Base-by-base conservation (phyloP, 2,329 filamentous ascomycete species). In the Teratosphaeria gauchensis region DNA sequence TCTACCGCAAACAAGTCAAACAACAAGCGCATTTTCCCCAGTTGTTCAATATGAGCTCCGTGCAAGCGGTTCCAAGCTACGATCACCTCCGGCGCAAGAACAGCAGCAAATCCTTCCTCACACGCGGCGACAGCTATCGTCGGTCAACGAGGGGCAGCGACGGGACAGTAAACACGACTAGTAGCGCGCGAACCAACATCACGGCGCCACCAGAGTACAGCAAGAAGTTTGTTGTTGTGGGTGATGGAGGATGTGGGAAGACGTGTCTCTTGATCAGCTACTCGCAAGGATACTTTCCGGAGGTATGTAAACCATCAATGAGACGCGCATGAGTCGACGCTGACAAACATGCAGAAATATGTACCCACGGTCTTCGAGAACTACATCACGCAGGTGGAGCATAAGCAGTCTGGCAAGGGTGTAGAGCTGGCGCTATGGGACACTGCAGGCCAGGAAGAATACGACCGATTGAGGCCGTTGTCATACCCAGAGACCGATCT, bases 341-440 rank as follows among this genome's bases (percentile, higher is more conserved):
- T 68, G 58, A 70, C 56, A 24, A 48, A 55, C 8, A 28, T 5
- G 46, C 69, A 99, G 94, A 97, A 96, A 97, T 99, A 99, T 70
- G 94, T 99, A 48, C 94, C 94, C 3, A 99, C 94, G 1, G 94
- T 99, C 56, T 99, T 99, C 74, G 94, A 99, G 73, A 99, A 99
- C 80, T 99, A 99, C 83, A 97, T 99, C 77, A 96, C 94, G 57
- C 92, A 96, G 75, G 95, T 92, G 59, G 88, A 86, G 61, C 94
- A 99, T 77, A 84, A 86, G 64, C 84, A 86, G 52, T 89, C 88
- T 12, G 92, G 92, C 71, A 97, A 96, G 82, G 92, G 88, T 59
- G 91, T 99, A 66, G 94, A 99, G 78, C 84, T 99, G 62, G 94
- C 94, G 48, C 83, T 99, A 56, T 99, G 94, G 94, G 94, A 99